Base-by-base conservation (phyloP, 148 eudicot species). In the Cornus controversa region DNA sequence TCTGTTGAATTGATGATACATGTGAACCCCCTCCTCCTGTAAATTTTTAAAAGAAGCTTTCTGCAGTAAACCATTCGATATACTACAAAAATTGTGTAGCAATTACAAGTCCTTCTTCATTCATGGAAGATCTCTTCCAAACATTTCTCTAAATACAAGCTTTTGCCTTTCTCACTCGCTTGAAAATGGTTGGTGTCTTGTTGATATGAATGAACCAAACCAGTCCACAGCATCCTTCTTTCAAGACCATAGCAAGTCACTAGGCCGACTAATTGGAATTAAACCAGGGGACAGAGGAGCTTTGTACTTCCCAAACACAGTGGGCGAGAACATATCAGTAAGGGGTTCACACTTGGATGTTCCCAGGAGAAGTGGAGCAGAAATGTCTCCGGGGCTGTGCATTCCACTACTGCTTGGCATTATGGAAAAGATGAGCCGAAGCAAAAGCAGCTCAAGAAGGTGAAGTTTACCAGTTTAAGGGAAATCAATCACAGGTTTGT, bases 151-250 rank as follows among this genome's bases (percentile, higher is more conserved):
- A n/a, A 20, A 4, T 60, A 22, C 8, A 60, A 5, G 18, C 6
- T 60, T 60, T 60, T 5, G 64, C 23, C 50, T 20, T 26, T 37
- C 45, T 2, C 5, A 26, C 71, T 79, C 10, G 50, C 64, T 31
- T 37, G 45, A 29, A 36, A 7, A 37, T 63, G 57, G 2, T 26
- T 27, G 57, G 31, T 45, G 11, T 36, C 24, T 18, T 8, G 16
- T 24, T 7, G 73, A 67, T 27, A n/a, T 60, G 22, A 54, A n/a
- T n/a, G n/a, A n/a, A n/a, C n/a, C n/a, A n/a, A n/a, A 72, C 14
- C 82, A 90, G 94, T 91, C 94, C 16, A 85, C 90, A 40, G 76
- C 78, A 70, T 91, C 94, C 24, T 91, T 91, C 81, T 91, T 89
- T 70, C 90, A 75, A 76, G 94, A 91, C 84, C 83, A 74, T n/a